Conservation (phyloP, 2,329 filamentous ascomycete species). For the Cytospora mali region DNA sequence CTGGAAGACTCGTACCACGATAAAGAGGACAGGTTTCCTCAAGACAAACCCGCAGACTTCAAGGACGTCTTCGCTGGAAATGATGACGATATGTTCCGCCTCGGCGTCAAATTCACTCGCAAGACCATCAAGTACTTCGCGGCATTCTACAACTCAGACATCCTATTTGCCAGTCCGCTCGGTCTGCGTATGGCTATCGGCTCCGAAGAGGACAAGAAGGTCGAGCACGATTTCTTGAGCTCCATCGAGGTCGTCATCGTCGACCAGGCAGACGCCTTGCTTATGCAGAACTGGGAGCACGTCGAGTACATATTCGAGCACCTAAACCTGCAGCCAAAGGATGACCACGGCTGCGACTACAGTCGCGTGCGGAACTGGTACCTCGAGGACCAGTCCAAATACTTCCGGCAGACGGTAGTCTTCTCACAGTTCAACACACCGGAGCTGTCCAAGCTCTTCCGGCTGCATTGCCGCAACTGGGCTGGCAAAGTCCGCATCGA, state of each 20-base stretch:
- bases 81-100: slow-evolving; percentile 94
- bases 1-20: slow-evolving; percentile 83
- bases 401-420: slow-evolving; percentile 84
- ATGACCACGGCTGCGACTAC: slow-evolving; percentile 92
- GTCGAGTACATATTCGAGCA: slow-evolving; percentile 89
- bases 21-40: slow-evolving; percentile 67
- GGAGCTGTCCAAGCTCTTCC: slow-evolving; percentile 80
- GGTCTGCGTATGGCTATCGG: slow-evolving; percentile 91
- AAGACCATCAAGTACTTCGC: slow-evolving; percentile 95
- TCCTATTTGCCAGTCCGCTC: slow-evolving; percentile 87
- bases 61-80: slow-evolving; percentile 89
- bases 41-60: slow-evolving; percentile 83
- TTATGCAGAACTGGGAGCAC: slow-evolving; percentile 99
- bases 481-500: slow-evolving; percentile 77
- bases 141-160: slow-evolving; percentile 94
- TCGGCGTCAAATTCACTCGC: slow-evolving; percentile 95
- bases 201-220: slow-evolving; percentile 64
- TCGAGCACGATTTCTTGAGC: slow-evolving; percentile 87
- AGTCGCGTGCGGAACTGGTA: slow-evolving; percentile 90
- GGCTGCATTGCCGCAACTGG: slow-evolving; percentile 76
- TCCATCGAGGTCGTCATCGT: slow-evolving; percentile 90
- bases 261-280: slow-evolving; percentile 88
- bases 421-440: slow-evolving; percentile 84
- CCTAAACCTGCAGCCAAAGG: slow-evolving; percentile 86
- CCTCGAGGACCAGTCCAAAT: slow-evolving; percentile 79